Conservation (phyloP, 2,329 filamentous ascomycete species). For the Graphium sp. region DNA sequence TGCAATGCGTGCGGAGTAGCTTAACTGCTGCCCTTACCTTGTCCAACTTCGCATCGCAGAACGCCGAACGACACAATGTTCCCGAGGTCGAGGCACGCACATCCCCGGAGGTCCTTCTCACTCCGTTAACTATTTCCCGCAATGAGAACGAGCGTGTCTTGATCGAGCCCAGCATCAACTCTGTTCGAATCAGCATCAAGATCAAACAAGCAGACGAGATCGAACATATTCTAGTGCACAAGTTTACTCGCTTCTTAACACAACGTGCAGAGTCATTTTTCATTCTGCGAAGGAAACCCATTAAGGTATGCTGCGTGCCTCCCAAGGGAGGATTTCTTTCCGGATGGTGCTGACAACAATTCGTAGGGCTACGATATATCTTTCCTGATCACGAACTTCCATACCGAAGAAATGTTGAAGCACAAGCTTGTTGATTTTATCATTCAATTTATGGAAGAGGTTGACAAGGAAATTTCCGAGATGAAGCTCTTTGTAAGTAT, state of each 20-base stretch:
- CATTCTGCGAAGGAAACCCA: constrained; percentile 83
- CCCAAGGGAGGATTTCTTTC: too few species aligned
- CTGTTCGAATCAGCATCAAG: constrained; percentile 90
- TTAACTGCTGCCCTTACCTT: constrained; percentile 77
- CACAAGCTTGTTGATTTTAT: constrained; percentile 99
- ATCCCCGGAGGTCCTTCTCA: constrained; percentile 85
- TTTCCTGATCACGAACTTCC: constrained; percentile 96
- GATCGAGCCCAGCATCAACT: constrained; percentile 95
- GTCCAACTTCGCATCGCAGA: constrained; percentile 95
- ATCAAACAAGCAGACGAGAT: constrained; percentile 99
- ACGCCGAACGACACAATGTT: constrained; percentile 92
- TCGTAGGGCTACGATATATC: constrained; percentile 89
- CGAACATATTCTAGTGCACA: constrained; percentile 93
- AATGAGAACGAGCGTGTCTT: constrained; percentile 96
- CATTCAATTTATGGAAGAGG: constrained; percentile 99
- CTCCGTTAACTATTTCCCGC: constrained; percentile 75
- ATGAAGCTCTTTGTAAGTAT: constrained; percentile 95
- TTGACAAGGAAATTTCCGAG: constrained; percentile 99
- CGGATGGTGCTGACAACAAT: constrained; percentile 10
- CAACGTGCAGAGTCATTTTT: constrained; percentile 96
- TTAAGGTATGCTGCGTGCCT: constrained; percentile 79
- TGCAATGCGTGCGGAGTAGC: constrained; percentile 88
- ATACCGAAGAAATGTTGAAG: constrained; percentile 97
- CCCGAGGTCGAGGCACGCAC: constrained; percentile 89
- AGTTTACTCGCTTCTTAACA: constrained; percentile 92